Evolutionary conservation across 441 rosid species (phyloP), one percentile per base, ranked within the genome.

Genomic region (Gossypium aridum): DNA sequence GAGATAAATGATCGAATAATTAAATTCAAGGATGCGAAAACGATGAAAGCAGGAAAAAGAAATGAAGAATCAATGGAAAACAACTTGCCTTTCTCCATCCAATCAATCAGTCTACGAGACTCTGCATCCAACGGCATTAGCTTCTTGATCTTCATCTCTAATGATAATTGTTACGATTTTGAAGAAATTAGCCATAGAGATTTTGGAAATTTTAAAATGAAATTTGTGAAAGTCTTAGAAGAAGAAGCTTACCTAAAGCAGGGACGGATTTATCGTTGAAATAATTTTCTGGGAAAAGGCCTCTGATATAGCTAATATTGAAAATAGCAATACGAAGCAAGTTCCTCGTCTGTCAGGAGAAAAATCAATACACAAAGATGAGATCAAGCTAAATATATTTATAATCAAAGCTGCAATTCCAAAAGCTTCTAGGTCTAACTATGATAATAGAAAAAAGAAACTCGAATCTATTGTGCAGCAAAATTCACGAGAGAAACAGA

Each of bases 61-160:
- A 25, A 6, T 22, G 19, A 47, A 53, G 17, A 70, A 53, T 54
- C 62, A 54, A 37, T 9, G 12, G 17, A 70, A 76, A 16, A 63
- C 47, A 8, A 16, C 80, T 64, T 81, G 77, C 92, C 92, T 87
- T 93, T 96, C 85, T 96, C 98, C 99, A 93, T 93, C 98, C 98
- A 93, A 73, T 96, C 98, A 71, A 96, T 92, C 83, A 96, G 77
- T 66, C 98, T 83, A 60, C 98, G 94, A 39, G 99, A 92, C 85
- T 92, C 99, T 0, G 91, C 87, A 84, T 96, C 98, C 87, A 92
- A 80, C 1, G 99, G 98, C 98, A 96, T 88, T 65, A 96, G 82
- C 90, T 94, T 96, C 87, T 94, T 96, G 79, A 96, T 93, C 90
- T 90, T 96, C 92, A 90, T 91, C 86, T 96, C 98, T 96, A 81